These are phyloP conservation scores for Asterella californica DNA, from an alignment of 225 moss, liverwort and hornwort genomes.

Conservation along the genomic window DNA sequence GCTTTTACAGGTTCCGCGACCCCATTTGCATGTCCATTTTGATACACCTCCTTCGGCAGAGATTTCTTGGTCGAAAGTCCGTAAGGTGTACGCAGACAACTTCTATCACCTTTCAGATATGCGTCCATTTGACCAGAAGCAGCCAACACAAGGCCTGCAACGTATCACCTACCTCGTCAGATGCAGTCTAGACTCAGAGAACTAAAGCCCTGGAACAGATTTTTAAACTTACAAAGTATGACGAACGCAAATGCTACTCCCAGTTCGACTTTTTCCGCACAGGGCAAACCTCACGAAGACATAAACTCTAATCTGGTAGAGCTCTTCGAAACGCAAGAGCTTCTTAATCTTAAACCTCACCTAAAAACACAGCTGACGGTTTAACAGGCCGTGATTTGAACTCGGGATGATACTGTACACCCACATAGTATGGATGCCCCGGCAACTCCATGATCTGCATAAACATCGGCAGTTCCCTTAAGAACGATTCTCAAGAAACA, in stretches of 20 bases:
- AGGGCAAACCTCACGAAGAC: no score
- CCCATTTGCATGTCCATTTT: constrained; percentile 26
- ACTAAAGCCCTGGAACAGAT: no score
- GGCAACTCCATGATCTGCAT: constrained; percentile 77
- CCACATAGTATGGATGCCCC: constrained; percentile 83
- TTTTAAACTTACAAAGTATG: background rate
- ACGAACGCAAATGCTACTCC: no score
- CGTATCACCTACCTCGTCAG: no score
- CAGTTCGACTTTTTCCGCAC: no score
- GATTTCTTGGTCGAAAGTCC: constrained; percentile 1
- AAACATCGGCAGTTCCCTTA: background rate
- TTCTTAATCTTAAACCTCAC: constrained; percentile 25
- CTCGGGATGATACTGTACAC: constrained; percentile 93
- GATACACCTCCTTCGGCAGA: constrained; percentile 12
- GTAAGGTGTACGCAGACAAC: background rate
- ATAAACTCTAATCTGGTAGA: background rate
- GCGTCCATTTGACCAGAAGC: constrained; percentile 67
- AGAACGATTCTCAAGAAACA: background rate
- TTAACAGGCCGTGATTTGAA: constrained; percentile 92
- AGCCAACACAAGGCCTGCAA: constrained; percentile 69
- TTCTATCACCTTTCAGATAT: constrained; percentile 38
- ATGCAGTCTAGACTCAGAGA: no score
- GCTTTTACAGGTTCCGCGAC: constrained; percentile 2
- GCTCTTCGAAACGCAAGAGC: background rate
- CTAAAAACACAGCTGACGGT: constrained; percentile 84